Evolutionary conservation across 805 yeast genomes (phyloP), one percentile per base, ranked within the genome.

Genomic region (Metahyphopichia silvanorum): DNA sequence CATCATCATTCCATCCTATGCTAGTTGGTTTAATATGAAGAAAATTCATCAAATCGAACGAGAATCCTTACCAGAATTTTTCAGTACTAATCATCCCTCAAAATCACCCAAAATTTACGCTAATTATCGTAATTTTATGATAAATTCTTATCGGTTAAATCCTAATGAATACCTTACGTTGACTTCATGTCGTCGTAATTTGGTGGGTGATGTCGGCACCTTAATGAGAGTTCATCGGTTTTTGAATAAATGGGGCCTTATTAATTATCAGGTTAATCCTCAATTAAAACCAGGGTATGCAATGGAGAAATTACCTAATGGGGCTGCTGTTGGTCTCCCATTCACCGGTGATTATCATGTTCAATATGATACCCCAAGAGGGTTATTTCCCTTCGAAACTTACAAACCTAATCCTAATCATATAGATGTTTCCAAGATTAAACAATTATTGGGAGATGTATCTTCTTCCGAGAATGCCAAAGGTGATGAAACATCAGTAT

Each of bases 131-230:
- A 86, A 88, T 52, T 89, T 89, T 55, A 82, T 89, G 84, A 68
- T 89, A 25, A 86, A 88, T 58, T 77, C 95, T 9, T 89, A 87
- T 55, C 67, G 97, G 43, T 62, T 89, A 43, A 86, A 89, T 44
- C 96, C 96, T 15, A 82, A 82, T 47, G 96, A 89, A 55, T 88
- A 86, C 50, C 65, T 89, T 25, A 85, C 96, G 0, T 79, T 86
- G 37, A 89, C 97, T 0, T 94, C 96, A 0, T 83, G 88, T 35
- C 79, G 98, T 54, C 79, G 97, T 47, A 86, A 86, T 46, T 69
- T 89, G 36, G 88, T 86, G 10, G 95, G 96, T 35, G 97, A 89
- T 63, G 95, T 87, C 5, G 91, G 94, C 2, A 77, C 96, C 0
- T 74, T 89, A 39, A 75, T 88, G 70, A 76, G 96, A 42, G 78